Evolutionary conservation across 2,329 filamentous ascomycete genomes (phyloP).

Genomic region (Lojkania enalia): DNA sequence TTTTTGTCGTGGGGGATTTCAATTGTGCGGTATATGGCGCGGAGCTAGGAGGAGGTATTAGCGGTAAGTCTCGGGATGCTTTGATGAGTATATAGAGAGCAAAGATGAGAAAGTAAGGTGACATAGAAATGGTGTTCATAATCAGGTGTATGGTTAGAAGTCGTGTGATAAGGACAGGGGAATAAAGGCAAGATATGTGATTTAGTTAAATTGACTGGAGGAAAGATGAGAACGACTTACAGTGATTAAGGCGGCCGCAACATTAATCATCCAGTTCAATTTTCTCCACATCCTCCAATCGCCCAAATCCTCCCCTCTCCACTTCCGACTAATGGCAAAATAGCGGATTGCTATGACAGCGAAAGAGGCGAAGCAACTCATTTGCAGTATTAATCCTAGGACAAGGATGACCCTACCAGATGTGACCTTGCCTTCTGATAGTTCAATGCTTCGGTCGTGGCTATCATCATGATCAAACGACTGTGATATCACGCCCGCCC

Average conservation of each 20-base stretch:
- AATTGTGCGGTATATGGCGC: slow-evolving; percentile 58
- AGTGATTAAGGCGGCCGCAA: slow-evolving; percentile 40
- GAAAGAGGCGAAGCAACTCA: slow-evolving; percentile 57
- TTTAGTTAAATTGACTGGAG: no score
- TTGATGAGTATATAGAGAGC: no score
- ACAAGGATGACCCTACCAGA: slow-evolving; percentile 46
- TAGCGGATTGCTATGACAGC: slow-evolving; percentile 44
- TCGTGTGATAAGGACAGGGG: no score
- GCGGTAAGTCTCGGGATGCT: background rate
- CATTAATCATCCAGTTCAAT: slow-evolving; percentile 39
- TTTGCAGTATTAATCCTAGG: slow-evolving; percentile 54
- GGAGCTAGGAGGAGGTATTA: slow-evolving; percentile 36
- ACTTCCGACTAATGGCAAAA: slow-evolving; percentile 35
- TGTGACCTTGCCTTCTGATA: slow-evolving; percentile 31
- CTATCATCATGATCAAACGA: slow-evolving; percentile 35
- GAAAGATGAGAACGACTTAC: background rate
- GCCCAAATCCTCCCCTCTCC: slow-evolving; percentile 37
- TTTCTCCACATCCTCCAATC: slow-evolving; percentile 43
- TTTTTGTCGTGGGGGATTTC: slow-evolving; percentile 55
- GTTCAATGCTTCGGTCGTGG: slow-evolving; percentile 47
- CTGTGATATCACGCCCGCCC: slow-evolving; percentile 49
- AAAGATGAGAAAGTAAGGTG: no score
- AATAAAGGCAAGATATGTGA: no score
- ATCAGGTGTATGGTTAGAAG: no score
- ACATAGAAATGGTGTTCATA: no score